Percentiles rank a stretch among this genome's conserved stretches.
Evolutionary conservation across 2,329 filamentous ascomycete genomes (phyloP).

Genomic region (Cladosporium phlei): DNA sequence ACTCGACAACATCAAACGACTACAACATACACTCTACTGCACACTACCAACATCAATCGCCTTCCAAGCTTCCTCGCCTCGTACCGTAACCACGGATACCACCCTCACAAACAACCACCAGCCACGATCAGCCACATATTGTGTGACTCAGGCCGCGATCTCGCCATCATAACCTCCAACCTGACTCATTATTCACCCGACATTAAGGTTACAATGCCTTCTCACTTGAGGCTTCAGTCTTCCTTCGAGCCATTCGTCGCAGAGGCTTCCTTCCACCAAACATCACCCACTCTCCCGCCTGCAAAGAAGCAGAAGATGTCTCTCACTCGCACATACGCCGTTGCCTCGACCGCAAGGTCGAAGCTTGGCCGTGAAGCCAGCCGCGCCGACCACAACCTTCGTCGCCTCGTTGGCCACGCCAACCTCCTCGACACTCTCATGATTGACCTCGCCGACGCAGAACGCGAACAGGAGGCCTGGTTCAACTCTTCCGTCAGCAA

Average conservation of each 20-base stretch:
- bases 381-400: slow-evolving; percentile 87
- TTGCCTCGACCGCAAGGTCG: slow-evolving; percentile 90
- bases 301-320: slow-evolving; percentile 80
- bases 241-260: slow-evolving; percentile 43
- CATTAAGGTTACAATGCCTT: slow-evolving; percentile 40
- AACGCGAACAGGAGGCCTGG: slow-evolving; percentile 93
- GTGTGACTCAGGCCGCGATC: slow-evolving; percentile 19
- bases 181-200: slow-evolving; percentile 13
- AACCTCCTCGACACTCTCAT: slow-evolving; percentile 96
- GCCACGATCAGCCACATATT: slow-evolving; percentile 12
- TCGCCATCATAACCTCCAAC: slow-evolving; percentile 19
- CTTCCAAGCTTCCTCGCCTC: slow-evolving; percentile 3
- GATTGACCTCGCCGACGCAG: slow-evolving; percentile 84
- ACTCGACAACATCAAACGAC: slow-evolving; percentile 1
- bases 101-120: slow-evolving; percentile 8
- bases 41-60: neutral
- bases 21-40: neutral
- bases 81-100: neutral
- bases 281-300: slow-evolving; percentile 37
- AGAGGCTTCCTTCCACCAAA: slow-evolving; percentile 38
- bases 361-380: slow-evolving; percentile 94
- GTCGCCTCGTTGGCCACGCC: slow-evolving; percentile 92
- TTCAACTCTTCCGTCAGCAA: slow-evolving; percentile 93
- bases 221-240: slow-evolving; percentile 45
- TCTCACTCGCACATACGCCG: slow-evolving; percentile 96